Conservation (phyloP, 2,329 filamentous ascomycete genomes). For the Fusarium udum region DNA sequence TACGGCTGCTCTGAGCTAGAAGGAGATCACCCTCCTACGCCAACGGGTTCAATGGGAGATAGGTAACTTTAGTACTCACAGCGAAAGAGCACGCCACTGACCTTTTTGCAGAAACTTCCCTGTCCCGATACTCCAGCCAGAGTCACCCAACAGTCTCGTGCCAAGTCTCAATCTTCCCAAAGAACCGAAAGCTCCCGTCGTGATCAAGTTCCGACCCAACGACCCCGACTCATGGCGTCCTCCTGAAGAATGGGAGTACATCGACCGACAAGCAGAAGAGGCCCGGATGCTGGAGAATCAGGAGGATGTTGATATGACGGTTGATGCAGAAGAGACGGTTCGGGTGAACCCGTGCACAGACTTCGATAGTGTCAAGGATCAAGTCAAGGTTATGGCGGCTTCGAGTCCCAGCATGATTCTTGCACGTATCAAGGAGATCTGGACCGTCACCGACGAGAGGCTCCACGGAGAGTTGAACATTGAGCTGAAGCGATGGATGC, state of each 20-base stretch:
- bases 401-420: conserved; percentile 55
- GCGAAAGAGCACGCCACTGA: neutral
- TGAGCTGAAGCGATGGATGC: conserved; percentile 68
- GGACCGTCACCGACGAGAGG: conserved; percentile 22
- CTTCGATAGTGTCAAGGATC: conserved; percentile 12
- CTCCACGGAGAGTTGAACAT: conserved; percentile 52
- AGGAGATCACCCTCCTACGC: conserved; percentile 24
- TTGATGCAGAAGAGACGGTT: neutral
- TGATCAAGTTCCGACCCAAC: conserved; percentile 44
- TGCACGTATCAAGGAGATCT: conserved; percentile 58
- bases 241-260: conserved; percentile 55
- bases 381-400: conserved; percentile 36
- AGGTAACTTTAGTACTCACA: neutral
- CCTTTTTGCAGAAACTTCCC: conserved; percentile 10
- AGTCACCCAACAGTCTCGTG: conserved; percentile 24
- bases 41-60: conserved; percentile 8
- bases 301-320: neutral
- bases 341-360: neutral
- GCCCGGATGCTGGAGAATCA: neutral
- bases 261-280: conserved; percentile 1
- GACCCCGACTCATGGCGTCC: conserved; percentile 58
- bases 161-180: conserved; percentile 7
- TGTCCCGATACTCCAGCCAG: conserved; percentile 21
- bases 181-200: conserved; percentile 19
- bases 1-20: conserved; percentile 32